These are phyloP conservation scores for Aspergillus bombycis DNA, from an alignment of 2,329 filamentous ascomycete genomes.

Conservation along the genomic window DNA sequence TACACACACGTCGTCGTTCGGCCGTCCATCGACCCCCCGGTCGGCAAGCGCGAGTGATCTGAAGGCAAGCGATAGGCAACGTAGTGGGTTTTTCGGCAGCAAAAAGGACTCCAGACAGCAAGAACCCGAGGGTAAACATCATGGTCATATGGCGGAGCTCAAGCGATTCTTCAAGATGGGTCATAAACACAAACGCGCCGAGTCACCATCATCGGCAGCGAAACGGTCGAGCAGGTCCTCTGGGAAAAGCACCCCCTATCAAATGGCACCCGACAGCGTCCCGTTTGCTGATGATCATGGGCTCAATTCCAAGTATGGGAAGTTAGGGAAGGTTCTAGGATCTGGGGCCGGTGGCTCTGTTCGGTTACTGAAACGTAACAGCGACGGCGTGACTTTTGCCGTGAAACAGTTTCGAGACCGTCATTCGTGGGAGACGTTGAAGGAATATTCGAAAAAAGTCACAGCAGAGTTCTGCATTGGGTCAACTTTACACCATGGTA, in stretches of 20 bases:
- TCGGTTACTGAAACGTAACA: constrained; percentile 87
- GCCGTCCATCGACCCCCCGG: constrained; percentile 47
- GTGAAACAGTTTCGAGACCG: constrained; percentile 95
- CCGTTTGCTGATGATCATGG: constrained; percentile 96
- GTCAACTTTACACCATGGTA: constrained; percentile 94
- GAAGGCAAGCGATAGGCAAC: constrained; percentile 53
- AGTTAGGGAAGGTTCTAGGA: constrained; percentile 89
- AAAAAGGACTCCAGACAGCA: constrained; percentile 56
- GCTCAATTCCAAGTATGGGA: constrained; percentile 88
- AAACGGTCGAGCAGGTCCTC: constrained; percentile 59
- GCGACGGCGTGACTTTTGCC: constrained; percentile 90
- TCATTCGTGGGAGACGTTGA: constrained; percentile 90
- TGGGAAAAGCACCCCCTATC: constrained; percentile 58
- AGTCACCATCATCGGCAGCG: constrained; percentile 65
- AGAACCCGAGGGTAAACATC: constrained; percentile 55
- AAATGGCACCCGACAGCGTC: constrained; percentile 56
- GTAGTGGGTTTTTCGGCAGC: constrained; percentile 57
- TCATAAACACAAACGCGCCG: constrained; percentile 64
- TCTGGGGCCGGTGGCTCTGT: constrained; percentile 95
- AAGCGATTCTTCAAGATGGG: constrained; percentile 92
- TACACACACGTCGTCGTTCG: constrained; percentile 58
- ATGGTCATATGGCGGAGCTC: constrained; percentile 86
- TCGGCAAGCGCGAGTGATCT: constrained; percentile 49
- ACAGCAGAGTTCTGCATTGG: constrained; percentile 98
- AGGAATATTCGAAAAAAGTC: constrained; percentile 96